Base-by-base conservation (phyloP, 2,329 filamentous ascomycete species). In the Trichothecium roseum region DNA sequence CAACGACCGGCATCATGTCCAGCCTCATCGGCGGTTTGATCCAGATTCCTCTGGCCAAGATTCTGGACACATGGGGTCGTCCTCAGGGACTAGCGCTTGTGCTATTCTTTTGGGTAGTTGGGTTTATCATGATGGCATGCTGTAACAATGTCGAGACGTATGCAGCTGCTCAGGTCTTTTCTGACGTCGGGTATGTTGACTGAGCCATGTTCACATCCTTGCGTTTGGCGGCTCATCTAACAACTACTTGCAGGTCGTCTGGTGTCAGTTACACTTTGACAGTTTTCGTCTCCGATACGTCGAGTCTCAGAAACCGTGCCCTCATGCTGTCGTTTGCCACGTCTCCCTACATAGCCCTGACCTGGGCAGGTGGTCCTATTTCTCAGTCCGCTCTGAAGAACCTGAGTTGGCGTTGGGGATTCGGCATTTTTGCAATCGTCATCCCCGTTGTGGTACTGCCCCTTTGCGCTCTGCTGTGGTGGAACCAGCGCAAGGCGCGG, bases 241-340 rank as follows among this genome's bases (percentile, higher is more conserved):
- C 48, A 32, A 15, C 14, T 18, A 26, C 20, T 34, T 12, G 81
- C 46, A 77, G 74, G 4, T 74, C 75, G 3, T 64, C 64, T 24
- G 62, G 57, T 31, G 49, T 63, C 30, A 55, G 52, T 43, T 67
- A 63, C 50, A 60, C 54, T 43, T 49, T 63, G 22, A 62, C 58
- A 28, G 67, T 84, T 36, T 77, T 84, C 50, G 72, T 80, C 37
- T 73, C 78, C 39, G 81, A 85, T 45, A 81, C 77, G 1, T 78
- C 78, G 3, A 67, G 69, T 10, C 62, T 84, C 14, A 66, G 72
- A 45, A 81, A 81, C 54, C 70, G 81, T 49, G 74, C 72, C 8
- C 63, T 84, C 35, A 70, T 79, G 45, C 71, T 76, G 14, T 71
- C 76, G 2, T 68, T 82, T 42, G 74, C 75, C 13, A 66, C 70